phyloP scores from a whole-genome alignment of 1,284 basidiomycete genomes.

The Boletellus dicymbophilus region DNA sequence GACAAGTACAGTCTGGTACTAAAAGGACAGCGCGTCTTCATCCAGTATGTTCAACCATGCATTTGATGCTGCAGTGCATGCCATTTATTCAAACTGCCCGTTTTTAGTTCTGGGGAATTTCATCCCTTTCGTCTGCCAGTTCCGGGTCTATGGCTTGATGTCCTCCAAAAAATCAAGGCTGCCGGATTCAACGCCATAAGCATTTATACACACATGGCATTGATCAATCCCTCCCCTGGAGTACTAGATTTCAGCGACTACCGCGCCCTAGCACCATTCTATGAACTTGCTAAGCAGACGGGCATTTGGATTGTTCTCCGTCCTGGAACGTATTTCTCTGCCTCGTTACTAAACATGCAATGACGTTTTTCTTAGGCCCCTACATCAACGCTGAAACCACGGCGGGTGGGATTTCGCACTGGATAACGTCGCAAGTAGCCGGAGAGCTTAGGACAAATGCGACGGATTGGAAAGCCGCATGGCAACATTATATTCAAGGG shows the following conservation, averaged over 20 bases:
- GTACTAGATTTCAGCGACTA: constrained; percentile 72
- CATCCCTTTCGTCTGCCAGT: constrained; percentile 84
- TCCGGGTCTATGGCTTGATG: constrained; percentile 78
- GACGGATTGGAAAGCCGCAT: constrained; percentile 66
- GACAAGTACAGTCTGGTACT: constrained; percentile 33
- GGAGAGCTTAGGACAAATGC: constrained; percentile 65
- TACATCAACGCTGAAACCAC: constrained; percentile 85
- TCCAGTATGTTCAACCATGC: constrained; percentile 32
- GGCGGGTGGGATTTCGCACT: constrained; percentile 78
- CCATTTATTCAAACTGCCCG: too few species aligned
- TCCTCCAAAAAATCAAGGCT: constrained; percentile 80
- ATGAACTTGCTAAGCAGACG: constrained; percentile 59
- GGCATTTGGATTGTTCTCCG: constrained; percentile 68
- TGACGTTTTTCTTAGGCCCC: constrained; percentile 32
- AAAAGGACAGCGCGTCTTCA: constrained; percentile 34
- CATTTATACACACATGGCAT: constrained; percentile 74
- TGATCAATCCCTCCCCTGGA: constrained; percentile 75
- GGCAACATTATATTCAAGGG: constrained; percentile 71
- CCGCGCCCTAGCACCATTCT: constrained; percentile 70
- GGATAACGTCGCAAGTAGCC: constrained; percentile 70
- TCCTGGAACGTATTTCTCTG: constrained; percentile 43
- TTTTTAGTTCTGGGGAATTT: constrained; percentile 67
- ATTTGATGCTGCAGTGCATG: too few species aligned
- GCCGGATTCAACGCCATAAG: constrained; percentile 79
- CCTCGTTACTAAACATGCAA: constrained; percentile 11